Base-by-base conservation (phyloP, 352 stramenopile genomes). In the Globisporangium cystogenes region DNA sequence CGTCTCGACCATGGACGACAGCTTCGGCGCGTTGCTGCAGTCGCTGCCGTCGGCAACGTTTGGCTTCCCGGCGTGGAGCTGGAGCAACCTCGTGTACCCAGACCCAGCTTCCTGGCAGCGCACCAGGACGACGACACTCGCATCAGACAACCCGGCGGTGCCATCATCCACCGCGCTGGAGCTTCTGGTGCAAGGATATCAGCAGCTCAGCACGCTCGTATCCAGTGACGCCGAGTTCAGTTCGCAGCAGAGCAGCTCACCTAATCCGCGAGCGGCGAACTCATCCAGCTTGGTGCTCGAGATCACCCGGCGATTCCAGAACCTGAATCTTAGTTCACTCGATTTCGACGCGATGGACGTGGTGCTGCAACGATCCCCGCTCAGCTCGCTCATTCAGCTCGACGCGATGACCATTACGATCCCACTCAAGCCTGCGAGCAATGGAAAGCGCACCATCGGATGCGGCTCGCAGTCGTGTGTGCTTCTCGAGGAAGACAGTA, bases 341-440 rank as follows among this genome's bases (percentile, higher is more conserved):
- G 53, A 53, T 29, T n/a, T 16, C 3, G 18, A 51, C 27, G 18
- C 7, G 1, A 31, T 36, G 20, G 24, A 45, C n/a, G 56, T 67
- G 39, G 67, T 57, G 10, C 66, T 78, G 11, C 53, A 69, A 35
- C 46, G 47, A n/a, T 18, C 59, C 7, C 20, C 41, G 8, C 24
- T 71, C 18, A 73, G 49, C 27, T 65, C 66, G 10, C 49, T 64
- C 16, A 71, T 78, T 42, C 8, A 62, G 7, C 48, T 75, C 4
- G 46, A 75, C 20, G 47, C 47, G 8, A 59, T 78, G 51, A 67
- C 55, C 2, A 21, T 78, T 4, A 48, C 48, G 51, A 42, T 78
- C 36, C 64, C 57, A 16, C 42, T 72, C 39, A 15, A 8, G 42
- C 5, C 42, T 48, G 42, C 24, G 42, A 48, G 24, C 20, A 11